Conservation (phyloP, 768 basidiomycete species). For the Tylopilus rubrobrunneus region DNA sequence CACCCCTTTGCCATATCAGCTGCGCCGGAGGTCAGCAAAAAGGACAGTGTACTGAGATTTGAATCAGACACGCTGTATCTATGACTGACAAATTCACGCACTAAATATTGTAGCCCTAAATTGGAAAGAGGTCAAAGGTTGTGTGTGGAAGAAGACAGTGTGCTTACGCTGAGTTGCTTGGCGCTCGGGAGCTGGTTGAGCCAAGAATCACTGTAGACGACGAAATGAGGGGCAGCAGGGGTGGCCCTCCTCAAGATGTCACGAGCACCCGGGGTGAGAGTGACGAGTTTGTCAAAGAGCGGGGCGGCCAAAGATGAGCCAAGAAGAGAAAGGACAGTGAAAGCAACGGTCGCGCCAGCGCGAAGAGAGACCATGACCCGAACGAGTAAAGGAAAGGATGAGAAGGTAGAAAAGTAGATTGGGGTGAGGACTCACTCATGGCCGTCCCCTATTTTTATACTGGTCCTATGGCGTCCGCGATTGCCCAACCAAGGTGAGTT, state of each 20-base stretch:
- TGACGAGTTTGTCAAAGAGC: neutral
- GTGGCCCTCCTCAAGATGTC: neutral
- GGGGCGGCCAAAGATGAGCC: neutral
- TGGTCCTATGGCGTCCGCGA: too few species aligned
- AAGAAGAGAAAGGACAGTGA: neutral
- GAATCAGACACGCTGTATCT: neutral
- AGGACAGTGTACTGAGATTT: constrained; percentile 35
- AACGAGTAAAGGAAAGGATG: neutral
- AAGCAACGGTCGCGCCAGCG: neutral
- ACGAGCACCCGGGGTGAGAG: neutral
- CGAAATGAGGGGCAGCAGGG: neutral
- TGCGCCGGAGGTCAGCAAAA: constrained; percentile 38
- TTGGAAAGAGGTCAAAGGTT: neutral
- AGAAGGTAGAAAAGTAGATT: neutral
- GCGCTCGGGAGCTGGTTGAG: neutral
- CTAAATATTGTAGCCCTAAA: constrained; percentile 34
- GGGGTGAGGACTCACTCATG: too few species aligned
- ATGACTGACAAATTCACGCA: constrained; percentile 3
- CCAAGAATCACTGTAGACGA: neutral
- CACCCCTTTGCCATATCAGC: constrained; percentile 43
- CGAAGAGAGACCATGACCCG: neutral
- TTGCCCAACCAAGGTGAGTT: too few species aligned
- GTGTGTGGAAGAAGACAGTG: too few species aligned
- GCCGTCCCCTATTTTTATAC: too few species aligned
- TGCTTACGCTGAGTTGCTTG: neutral